Conservation (phyloP, 257 asterid species). For the Lantana camara region DNA sequence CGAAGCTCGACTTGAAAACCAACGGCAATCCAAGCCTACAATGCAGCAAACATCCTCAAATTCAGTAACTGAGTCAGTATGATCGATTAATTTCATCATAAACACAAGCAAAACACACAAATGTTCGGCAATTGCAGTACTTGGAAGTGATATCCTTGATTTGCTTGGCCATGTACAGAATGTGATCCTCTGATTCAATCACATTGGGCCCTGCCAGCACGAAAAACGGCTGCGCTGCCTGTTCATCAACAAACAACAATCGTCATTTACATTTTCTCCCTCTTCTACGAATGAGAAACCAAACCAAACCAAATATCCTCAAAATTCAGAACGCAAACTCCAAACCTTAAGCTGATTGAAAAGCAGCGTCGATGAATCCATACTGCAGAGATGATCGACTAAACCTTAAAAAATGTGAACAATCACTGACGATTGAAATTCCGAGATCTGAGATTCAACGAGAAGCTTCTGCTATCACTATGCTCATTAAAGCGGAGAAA, state of each 20-base stretch:
- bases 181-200: slow-evolving; percentile 86
- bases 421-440: too few species aligned
- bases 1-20: slow-evolving; percentile 87
- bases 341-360: slow-evolving; percentile 85
- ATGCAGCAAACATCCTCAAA: not conserved
- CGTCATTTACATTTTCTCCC: not conserved
- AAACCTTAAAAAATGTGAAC: too few species aligned
- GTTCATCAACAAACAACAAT: not conserved
- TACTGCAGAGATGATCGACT: not conserved
- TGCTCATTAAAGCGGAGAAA: not conserved
- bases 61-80: slow-evolving; percentile 5
- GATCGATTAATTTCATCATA: not conserved
- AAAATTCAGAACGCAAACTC: not conserved
- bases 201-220: slow-evolving; percentile 93
- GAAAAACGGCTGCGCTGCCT: slow-evolving; percentile 89
- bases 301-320: not conserved
- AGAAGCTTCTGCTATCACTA: not conserved
- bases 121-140: slow-evolving; percentile 28
- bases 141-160: slow-evolving; percentile 59
- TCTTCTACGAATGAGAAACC: not conserved
- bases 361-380: slow-evolving; percentile 67
- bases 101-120: not conserved
- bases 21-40: slow-evolving; percentile 67
- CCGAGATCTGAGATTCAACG: slow-evolving; percentile 4
- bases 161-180: slow-evolving; percentile 76